Conservation (phyloP, 441 rosid genomes). For the Adansonia grandidieri region DNA sequence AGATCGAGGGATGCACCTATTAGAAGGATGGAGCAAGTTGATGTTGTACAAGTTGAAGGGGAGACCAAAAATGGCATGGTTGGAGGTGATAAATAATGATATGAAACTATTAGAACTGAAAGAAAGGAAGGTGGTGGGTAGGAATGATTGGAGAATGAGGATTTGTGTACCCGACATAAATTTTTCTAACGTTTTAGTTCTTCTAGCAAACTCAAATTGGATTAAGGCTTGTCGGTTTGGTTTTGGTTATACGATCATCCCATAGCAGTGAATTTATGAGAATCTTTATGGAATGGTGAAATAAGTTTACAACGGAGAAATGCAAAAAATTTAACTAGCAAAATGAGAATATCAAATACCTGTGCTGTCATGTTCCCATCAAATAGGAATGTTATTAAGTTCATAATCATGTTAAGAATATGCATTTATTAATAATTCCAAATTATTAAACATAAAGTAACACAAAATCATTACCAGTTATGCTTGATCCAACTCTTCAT, state of each 20-base stretch:
- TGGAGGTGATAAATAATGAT: too few relatives aligned
- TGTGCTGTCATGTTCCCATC: not conserved
- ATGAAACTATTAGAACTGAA: too few relatives aligned
- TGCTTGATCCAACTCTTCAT: not conserved
- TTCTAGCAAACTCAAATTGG: too few relatives aligned
- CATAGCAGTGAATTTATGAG: not conserved
- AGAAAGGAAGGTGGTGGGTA: too few relatives aligned
- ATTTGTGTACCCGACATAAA: too few relatives aligned
- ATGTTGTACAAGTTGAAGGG: too few relatives aligned
- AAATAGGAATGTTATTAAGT: not conserved
- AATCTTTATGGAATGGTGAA: not conserved
- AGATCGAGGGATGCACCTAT: too few relatives aligned
- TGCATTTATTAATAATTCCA: not conserved
- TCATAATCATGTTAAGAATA: not conserved
- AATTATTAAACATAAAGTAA: not conserved
- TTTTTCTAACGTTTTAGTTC: not conserved
- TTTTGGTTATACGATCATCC: not conserved
- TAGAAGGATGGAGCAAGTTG: too few relatives aligned
- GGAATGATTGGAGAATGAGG: too few relatives aligned
- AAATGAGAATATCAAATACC: not conserved
- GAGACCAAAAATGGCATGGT: too few relatives aligned
- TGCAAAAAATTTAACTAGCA: not conserved
- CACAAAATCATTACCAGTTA: not conserved
- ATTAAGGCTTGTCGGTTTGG: too few relatives aligned
- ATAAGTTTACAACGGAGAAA: slow-evolving; percentile 4